Evolutionary conservation across 169 alveolate genomes (phyloP).

Genomic region (Cryptosporidium muris): DNA sequence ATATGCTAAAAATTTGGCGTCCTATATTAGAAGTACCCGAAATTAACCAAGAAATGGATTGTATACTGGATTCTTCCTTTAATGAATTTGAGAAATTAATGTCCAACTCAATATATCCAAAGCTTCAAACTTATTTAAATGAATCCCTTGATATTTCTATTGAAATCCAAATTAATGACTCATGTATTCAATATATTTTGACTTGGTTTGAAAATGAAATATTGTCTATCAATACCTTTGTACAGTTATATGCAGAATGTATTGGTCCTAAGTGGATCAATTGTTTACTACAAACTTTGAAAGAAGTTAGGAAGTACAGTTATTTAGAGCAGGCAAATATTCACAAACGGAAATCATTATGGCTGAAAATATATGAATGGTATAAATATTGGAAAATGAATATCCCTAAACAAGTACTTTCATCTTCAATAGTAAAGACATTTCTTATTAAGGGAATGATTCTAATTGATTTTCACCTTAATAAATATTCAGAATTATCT

Average conservation of each 20-base stretch:
- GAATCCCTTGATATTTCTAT: background rate
- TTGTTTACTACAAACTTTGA: background rate
- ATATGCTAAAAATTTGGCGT: conserved; percentile 11
- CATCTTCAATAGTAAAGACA: conserved; percentile 29
- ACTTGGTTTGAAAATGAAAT: conserved; percentile 27
- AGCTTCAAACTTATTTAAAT: conserved; percentile 7
- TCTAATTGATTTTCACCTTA: conserved; percentile 42
- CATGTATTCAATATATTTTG: conserved; percentile 8
- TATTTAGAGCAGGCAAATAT: background rate
- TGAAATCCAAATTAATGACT: conserved; percentile 1
- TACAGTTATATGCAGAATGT: conserved; percentile 11
- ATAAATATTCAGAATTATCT: conserved; percentile 20
- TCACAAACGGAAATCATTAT: background rate
- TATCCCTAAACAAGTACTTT: conserved; percentile 4
- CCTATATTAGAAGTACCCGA: conserved; percentile 37
- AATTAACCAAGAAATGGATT: background rate
- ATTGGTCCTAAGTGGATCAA: conserved; percentile 63
- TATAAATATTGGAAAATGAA: conserved; percentile 31
- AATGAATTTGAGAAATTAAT: conserved; percentile 21
- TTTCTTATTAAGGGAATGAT: conserved; percentile 38
- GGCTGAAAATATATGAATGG: conserved; percentile 31
- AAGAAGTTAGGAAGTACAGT: background rate
- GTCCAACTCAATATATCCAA: conserved; percentile 3
- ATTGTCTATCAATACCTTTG: background rate
- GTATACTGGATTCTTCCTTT: background rate